Base-by-base conservation (phyloP, 1,139 yeast genomes). In the Hyphopichia khmerensis region DNA sequence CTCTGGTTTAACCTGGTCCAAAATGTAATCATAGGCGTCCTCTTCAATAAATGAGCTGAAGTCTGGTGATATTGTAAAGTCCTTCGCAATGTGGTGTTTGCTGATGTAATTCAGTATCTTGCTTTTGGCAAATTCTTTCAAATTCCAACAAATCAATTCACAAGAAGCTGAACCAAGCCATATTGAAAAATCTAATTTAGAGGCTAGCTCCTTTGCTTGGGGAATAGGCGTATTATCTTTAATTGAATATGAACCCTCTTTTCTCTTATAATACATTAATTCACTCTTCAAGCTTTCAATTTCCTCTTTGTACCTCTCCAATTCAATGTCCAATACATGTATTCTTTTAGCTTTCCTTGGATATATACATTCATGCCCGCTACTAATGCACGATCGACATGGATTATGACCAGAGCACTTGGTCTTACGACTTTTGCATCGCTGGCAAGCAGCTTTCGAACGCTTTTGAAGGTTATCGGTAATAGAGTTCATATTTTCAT, bases 71-170 rank as follows among this genome's bases (percentile, higher is more conserved):
- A 58, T 49, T 3, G 41, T 41, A 1, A 48, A 33, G 10, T 47
- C 55, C 23, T 23, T 32, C 3, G 6, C 9, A 3, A 16, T 32
- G n/a, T 11, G 5, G 21, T 32, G 3, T 6, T 14, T 29, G 4
- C 4, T n/a, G 4, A n/a, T 29, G 21, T 9, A 8, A 11, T 18
- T 37, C 16, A 11, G 23, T 7, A 31, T 37, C 11, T 21, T 31
- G 2, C 48, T 36, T n/a, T 43, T 43, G 11, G 48, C 49, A 39
- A 56, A 56, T 33, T 55, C 57, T 11, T 55, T 54, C 23, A 64
- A 44, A 38, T 59, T 61, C 64, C 64, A 62, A 33, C 62, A 55
- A 2, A 64, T 53, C 14, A 64, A 45, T 39, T 64, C 68, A 43
- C 59, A 43, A 1, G 65, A 53, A 1, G 63, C 65, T 3, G 65